Evolutionary conservation across 768 basidiomycete species (phyloP), one percentile per base, ranked within the genome.

Genomic region (Clitopilus hobsonii): DNA sequence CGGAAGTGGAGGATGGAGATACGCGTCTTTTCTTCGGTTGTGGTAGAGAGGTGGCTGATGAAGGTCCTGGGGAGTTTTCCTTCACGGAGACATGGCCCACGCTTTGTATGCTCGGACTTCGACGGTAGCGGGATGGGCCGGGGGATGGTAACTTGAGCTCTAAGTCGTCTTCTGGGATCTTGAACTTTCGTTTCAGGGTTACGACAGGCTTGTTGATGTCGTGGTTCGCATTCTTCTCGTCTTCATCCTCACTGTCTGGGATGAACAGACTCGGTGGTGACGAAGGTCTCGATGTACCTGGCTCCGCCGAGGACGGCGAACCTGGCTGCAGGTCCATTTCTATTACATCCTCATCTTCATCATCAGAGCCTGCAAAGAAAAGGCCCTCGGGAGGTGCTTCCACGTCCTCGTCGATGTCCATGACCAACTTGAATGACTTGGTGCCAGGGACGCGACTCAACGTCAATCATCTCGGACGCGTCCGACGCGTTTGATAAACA

Each of bases 361-460:
- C 84, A 51, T 81, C 80, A 6, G 85, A 82, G 29, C 76, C 77
- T 30, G 82, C 79, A 65, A 89, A 88, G 64, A 89, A 88, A 8
- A 79, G 67, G 6, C 66, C 68, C 25, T 68, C 64, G 18, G 75
- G 73, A 26, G 74, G 69, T 16, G 57, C 64, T 22, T 62, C 61
- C 20, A 71, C 23, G 61, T 71, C 66, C 38, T 67, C 61, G 61
- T 70, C 68, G 16, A 51, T 29, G 60, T 52, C 51, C 38, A 54
- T 38, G 48, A 30, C 27, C n/a, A n/a, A 38, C 22, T 54, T 29
- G 48, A 28, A 55, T 49, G 53, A 52, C 50, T 53, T 50, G 52
- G 48, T 51, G 58, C 66, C 64, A 66, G 63, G 67, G 64, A 56
- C 26, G n/a, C n/a, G 55, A 59, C 36, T 57, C 4, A 51, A 59